Conservation (phyloP, 2,329 filamentous ascomycete genomes). For the Neoarthrinium moseri region DNA sequence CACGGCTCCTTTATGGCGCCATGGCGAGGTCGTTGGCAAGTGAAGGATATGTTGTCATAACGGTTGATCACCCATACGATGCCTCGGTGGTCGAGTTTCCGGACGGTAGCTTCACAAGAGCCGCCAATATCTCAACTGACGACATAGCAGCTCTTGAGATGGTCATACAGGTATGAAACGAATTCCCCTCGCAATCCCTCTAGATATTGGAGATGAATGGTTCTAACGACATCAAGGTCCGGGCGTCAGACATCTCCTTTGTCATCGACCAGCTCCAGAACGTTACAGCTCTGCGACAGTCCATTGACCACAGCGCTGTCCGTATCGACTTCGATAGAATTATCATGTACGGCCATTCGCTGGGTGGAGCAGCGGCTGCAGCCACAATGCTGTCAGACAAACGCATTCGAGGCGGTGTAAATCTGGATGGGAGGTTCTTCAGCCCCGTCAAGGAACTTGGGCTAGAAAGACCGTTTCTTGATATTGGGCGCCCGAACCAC, state of each 20-base stretch:
- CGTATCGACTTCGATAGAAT: slow-evolving; percentile 4
- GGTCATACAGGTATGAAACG: slow-evolving; percentile 6
- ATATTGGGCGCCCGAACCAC: slow-evolving; percentile 29
- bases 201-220: background rate
- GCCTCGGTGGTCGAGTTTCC: slow-evolving; percentile 38
- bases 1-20: slow-evolving; percentile 35
- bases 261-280: slow-evolving; percentile 12
- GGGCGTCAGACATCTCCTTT: slow-evolving; percentile 10
- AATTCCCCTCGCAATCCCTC: background rate
- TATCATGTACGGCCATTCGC: slow-evolving; percentile 12
- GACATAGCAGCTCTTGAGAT: slow-evolving; percentile 6
- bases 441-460: slow-evolving; percentile 26
- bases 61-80: slow-evolving; percentile 44
- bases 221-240: slow-evolving; percentile 2
- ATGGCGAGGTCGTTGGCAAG: slow-evolving; percentile 38
- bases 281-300: background rate
- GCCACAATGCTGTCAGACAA: slow-evolving; percentile 2
- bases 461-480: slow-evolving; percentile 27
- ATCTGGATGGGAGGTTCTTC: slow-evolving; percentile 13
- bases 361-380: slow-evolving; percentile 9
- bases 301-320: background rate
- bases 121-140: slow-evolving; percentile 11
- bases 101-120: slow-evolving; percentile 26
- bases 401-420: slow-evolving; percentile 7
- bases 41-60: slow-evolving; percentile 37